phyloP scores from a whole-genome alignment of 306 rosid genomes.

The Castanea crenata region DNA sequence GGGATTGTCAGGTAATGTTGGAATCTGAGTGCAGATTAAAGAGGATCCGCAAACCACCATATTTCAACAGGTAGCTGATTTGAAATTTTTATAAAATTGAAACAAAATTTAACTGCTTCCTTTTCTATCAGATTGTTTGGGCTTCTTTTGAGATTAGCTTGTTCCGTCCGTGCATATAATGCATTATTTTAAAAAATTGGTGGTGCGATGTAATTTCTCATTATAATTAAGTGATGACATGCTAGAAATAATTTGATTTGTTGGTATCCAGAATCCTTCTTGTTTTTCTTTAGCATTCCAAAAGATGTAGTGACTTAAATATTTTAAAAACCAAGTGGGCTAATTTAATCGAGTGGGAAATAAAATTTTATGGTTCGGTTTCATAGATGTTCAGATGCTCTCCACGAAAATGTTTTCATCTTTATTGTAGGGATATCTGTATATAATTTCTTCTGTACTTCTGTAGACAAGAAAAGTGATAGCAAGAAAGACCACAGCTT shows the following conservation, averaged over 20 bases:
- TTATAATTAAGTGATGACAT: not conserved
- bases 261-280: not conserved
- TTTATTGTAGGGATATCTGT: too few relatives aligned
- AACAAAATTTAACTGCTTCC: not conserved
- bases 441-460: not conserved
- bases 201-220: not conserved
- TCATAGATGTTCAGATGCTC: not conserved
- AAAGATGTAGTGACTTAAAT: not conserved
- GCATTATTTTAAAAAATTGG: not conserved
- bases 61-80: conserved; percentile 18
- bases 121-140: not conserved
- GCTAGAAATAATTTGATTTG: not conserved
- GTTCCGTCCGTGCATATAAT: not conserved
- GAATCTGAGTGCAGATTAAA: conserved; percentile 31
- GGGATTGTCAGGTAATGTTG: conserved; percentile 35
- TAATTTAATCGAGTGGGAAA: not conserved
- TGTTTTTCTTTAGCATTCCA: not conserved
- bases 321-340: not conserved
- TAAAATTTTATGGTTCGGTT: not conserved
- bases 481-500: not conserved
- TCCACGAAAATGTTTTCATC: not conserved
- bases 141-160: not conserved
- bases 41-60: conserved; percentile 23
- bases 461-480: not conserved
- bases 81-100: not conserved